Evolutionary conservation across 2,329 filamentous ascomycete genomes (phyloP), one percentile per base, ranked within the genome.

Genomic region (Sarocladium oryzae): DNA sequence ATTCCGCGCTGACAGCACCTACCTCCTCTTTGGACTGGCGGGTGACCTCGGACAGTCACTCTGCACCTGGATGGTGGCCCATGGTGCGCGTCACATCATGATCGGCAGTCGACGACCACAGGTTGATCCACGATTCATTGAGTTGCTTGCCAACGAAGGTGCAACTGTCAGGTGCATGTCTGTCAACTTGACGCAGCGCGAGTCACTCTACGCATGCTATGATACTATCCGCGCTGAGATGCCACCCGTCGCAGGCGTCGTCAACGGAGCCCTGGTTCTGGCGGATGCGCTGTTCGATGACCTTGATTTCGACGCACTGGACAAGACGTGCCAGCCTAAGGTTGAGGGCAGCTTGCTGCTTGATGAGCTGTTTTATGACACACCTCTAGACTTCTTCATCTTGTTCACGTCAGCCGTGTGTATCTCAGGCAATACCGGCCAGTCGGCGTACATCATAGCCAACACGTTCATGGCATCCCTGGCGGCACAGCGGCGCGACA

Each of bases 361-460:
- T 1, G 58, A 66, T 38, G 56, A 59, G 4, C 10, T 63, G 2
- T 63, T 68, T 35, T 35, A 49, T 16, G 48, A 59, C 5, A 23
- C 33, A n/a, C 30, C 30, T 32, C 56, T 70, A 21, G 67, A 69
- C 51, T 69, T 68, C 53, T 67, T 67, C 55, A 57, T 67, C 35
- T 45, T 64, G 9, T 59, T 65, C 26, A 63, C 61, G 0, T 70
- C 67, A 36, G 26, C 60, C 2, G 50, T 56, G 3, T 40, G 40
- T 4, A 53, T 63, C 1, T 46, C 57, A 2, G 64, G 64, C 3
- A 61, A 62, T 49, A 37, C 37, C 21, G 59, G 59, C 2, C 73
- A 78, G 55, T 54, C 63, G 2, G 73, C 70, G 54, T 77, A 78
- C 52, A 57, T 61, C 1, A 68, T 69, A 0, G 71, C 67, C 2